phyloP scores from a whole-genome alignment of 2,329 filamentous ascomycete species.

The Cytospora schulzeri region DNA sequence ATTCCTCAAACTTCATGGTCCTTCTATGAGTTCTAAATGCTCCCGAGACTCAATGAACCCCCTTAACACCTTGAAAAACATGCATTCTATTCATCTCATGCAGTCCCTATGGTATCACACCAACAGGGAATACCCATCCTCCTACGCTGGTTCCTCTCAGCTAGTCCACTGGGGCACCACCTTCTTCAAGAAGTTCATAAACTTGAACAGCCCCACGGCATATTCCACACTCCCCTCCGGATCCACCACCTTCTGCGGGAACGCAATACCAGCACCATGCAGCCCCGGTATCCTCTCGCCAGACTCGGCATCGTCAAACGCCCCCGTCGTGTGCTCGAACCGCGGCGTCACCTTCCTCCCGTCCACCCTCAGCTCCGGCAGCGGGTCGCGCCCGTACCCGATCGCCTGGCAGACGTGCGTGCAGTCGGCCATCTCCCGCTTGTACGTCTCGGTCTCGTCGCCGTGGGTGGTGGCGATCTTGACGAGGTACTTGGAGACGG shows the following conservation, averaged over 20 bases:
- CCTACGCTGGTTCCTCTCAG: not conserved
- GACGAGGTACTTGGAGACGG: conserved; percentile 48
- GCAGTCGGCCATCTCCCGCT: conserved; percentile 50
- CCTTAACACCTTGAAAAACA: not conserved
- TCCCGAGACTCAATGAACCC: not conserved
- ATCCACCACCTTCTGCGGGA: conserved; percentile 62
- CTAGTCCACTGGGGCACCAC: conserved; percentile 53
- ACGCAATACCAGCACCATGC: conserved; percentile 65
- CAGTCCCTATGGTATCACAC: not conserved
- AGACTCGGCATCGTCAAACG: conserved; percentile 48
- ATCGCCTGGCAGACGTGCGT: conserved; percentile 60
- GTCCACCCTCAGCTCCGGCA: conserved; percentile 49
- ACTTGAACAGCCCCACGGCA: conserved; percentile 66
- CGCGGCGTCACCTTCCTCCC: conserved; percentile 28
- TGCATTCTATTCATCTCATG: not conserved
- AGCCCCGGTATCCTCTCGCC: conserved; percentile 51
- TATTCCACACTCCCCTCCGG: conserved; percentile 63
- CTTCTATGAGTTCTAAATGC: not conserved
- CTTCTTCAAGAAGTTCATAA: conserved; percentile 63
- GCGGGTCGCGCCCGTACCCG: conserved; percentile 53
- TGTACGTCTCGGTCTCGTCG: conserved; percentile 48
- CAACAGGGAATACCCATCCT: not conserved
- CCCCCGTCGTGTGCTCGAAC: conserved; percentile 43
- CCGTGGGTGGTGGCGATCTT: conserved; percentile 48
- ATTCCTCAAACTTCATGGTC: not conserved